Evolutionary conservation across 2,329 filamentous ascomycete genomes (phyloP).

Genomic region (Verticillium albo-atrum): DNA sequence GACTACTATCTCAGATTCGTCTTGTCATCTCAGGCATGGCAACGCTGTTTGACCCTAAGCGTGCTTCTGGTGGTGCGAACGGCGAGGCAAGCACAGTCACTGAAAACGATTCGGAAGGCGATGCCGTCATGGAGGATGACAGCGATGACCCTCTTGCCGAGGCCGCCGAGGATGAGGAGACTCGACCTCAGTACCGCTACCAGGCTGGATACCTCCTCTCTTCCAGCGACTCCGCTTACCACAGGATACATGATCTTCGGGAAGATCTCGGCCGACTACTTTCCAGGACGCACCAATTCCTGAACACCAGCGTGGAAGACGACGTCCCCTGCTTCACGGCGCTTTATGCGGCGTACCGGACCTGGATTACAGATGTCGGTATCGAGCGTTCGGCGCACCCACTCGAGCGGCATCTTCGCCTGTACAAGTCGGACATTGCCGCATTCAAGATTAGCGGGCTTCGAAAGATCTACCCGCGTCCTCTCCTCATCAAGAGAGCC

Average conservation of each 20-base stretch:
- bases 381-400: constrained; percentile 94
- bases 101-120: constrained; percentile 36
- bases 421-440: constrained; percentile 81
- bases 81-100: constrained; percentile 22
- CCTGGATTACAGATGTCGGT: constrained; percentile 96
- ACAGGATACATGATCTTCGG: constrained; percentile 73
- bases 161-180: constrained; percentile 72
- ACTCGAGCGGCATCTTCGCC: constrained; percentile 76
- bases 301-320: constrained; percentile 82
- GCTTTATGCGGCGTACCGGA: constrained; percentile 85
- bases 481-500: constrained; percentile 85
- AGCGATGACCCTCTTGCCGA: constrained; percentile 56
- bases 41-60: constrained; percentile 78
- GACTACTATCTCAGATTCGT: constrained; percentile 81
- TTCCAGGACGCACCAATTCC: constrained; percentile 78
- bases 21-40: constrained; percentile 90
- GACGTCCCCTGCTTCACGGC: constrained; percentile 94
- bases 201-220: constrained; percentile 79
- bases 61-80: constrained; percentile 52
- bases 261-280: constrained; percentile 76
- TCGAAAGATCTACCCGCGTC: constrained; percentile 86
- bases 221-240: constrained; percentile 56
- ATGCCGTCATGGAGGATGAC: constrained; percentile 51
- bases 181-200: constrained; percentile 84
- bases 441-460: constrained; percentile 94